Base-by-base conservation (phyloP, 495 filamentous ascomycete genomes). In the Bathelium albidoporum region DNA sequence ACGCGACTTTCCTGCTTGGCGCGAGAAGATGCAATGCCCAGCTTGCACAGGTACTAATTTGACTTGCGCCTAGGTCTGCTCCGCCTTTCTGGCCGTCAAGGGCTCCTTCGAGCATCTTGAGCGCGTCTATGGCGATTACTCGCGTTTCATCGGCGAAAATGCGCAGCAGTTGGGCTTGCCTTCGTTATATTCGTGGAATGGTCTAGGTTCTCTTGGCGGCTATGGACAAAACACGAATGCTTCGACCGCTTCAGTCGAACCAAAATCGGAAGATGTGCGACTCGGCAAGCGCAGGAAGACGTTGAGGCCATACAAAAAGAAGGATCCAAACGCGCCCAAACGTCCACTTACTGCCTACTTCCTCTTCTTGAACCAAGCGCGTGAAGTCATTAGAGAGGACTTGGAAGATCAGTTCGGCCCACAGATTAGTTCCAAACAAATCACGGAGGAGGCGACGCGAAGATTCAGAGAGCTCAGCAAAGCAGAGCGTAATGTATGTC, bases 251-350 rank as follows among this genome's bases (percentile, higher is more conserved):
- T n/a, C n/a, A n/a, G n/a, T n/a, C n/a, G n/a, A n/a, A n/a, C n/a
- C n/a, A n/a, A n/a, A n/a, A n/a, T n/a, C n/a, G n/a, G n/a, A n/a
- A n/a, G n/a, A n/a, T n/a, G n/a, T n/a, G n/a, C n/a, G n/a, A n/a
- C n/a, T n/a, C n/a, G n/a, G n/a, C n/a, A n/a, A 83, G 60, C 84
- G 83, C 71, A 87, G 86, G 76, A 76, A 78, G 60, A 90, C 87
- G 80, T 89, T 89, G 79, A 89, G 70, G 31, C 32, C 49, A 14
- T 66, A 72, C 62, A 72, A 67, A 64, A 65, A 90, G 73, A 89
- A 89, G 79, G 95, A 98, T 73, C 93, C 93, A 63, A 95, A 96
- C 72, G 90, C 91, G 14, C 94, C 94, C 59, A 96, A 96, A 82
- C 84, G 91, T 20, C 90, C 94, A 24, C 73, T 96, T 66, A 97